Conservation (phyloP, 2,329 filamentous ascomycete genomes). For the Alternaria viburni region DNA sequence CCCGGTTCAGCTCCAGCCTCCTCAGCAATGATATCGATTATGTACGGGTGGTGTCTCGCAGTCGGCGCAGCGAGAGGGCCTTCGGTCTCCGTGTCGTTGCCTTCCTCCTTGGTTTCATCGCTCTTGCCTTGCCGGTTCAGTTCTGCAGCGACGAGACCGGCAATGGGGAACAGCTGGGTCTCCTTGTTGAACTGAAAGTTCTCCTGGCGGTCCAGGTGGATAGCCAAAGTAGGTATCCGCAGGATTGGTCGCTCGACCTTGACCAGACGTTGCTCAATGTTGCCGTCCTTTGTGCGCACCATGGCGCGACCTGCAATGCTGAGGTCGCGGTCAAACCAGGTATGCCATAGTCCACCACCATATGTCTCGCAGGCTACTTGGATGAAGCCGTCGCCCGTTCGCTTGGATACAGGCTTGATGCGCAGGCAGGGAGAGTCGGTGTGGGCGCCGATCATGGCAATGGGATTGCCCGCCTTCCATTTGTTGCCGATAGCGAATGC, state of each 20-base stretch:
- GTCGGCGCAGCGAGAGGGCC: constrained; percentile 72
- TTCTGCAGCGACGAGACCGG: constrained; percentile 84
- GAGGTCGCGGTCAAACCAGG: constrained; percentile 95
- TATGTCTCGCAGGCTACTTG: constrained; percentile 98
- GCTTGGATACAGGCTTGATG: constrained; percentile 93
- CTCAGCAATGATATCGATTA: constrained; percentile 83
- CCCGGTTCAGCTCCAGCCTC: constrained; percentile 74
- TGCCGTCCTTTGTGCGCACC: constrained; percentile 74
- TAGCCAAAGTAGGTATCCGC: constrained; percentile 89
- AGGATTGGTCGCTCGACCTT: constrained; percentile 91
- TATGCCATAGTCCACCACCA: constrained; percentile 96
- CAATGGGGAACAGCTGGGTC: constrained; percentile 91
- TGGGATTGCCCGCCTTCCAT: constrained; percentile 90
- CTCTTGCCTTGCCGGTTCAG: constrained; percentile 75
- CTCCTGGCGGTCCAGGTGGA: constrained; percentile 86
- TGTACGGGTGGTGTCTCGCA: constrained; percentile 85
- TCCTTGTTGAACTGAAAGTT: constrained; percentile 97
- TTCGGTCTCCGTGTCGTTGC: constrained; percentile 45
- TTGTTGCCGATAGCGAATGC: constrained; percentile 89
- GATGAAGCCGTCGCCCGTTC: constrained; percentile 82
- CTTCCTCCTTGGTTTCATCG: constrained; percentile 55
- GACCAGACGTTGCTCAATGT: constrained; percentile 82
- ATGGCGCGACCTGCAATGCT: constrained; percentile 88
- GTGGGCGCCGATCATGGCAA: constrained; percentile 92
- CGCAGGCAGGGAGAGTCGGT: constrained; percentile 93